Evolutionary conservation across 2,329 filamentous ascomycete genomes (phyloP), one percentile per base, ranked within the genome.

Genomic region (Fusarium lyarnte): DNA sequence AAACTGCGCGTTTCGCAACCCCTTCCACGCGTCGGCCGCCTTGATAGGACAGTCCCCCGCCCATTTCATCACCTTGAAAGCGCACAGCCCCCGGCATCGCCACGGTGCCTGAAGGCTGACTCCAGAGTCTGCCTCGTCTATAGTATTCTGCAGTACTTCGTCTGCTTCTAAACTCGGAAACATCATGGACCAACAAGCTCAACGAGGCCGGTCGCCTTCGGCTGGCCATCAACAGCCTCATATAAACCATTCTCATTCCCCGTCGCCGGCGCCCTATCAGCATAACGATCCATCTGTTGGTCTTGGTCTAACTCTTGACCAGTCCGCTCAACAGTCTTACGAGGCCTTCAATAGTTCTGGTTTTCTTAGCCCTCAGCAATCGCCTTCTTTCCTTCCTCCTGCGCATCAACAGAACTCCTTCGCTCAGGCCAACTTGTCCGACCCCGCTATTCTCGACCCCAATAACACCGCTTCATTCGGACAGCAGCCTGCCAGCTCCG

Each of bases 191-290:
- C 82, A 83, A 73, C 81, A 83, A 71, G 77, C 76, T 77, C 82
- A 82, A 73, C 80, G 78, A 80, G 89, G 89, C 79, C 89, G 89
- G 79, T 91, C 90, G 76, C 88, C 87, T 74, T 91, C 90, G 78
- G 85, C 85, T 79, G 85, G 86, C 72, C 86, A 88, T 78, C 86
- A 88, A 78, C 83, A 82, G 79, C 80, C 85, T 84, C 86, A 90
- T 90, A 91, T 92, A 91, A 92, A 87, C 81, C 89, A 90, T 81
- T 87, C 84, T 74, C 90, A 89, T 81, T 91, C 90, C 77, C 88
- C 90, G 76, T 89, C 89, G 79, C 88, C 87, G 81, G 85, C 85
- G 76, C 88, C 87, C 77, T 84, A 86, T 79, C 83, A 86, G 79
- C 72, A 79, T 49, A 85, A 85, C 78, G 82, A 86, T 64, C 77